Percentiles rank a stretch among this genome's conserved stretches.
Conservation (phyloP, 108 stramenopile species). For the Discostella pseudostelligera region DNA sequence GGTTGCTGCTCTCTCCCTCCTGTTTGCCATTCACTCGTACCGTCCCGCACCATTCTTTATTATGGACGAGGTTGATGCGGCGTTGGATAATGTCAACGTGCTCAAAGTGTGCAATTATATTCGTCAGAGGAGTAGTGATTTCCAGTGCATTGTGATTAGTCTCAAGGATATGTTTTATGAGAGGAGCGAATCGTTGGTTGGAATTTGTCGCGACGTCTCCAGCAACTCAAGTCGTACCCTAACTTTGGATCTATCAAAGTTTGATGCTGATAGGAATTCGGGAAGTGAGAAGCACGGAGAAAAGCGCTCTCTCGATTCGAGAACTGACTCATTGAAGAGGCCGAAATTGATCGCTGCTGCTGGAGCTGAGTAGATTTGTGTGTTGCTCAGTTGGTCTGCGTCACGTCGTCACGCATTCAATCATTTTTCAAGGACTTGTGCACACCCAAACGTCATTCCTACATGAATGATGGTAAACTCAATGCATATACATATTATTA, state of each 20-base stretch:
- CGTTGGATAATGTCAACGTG: constrained; percentile 94
- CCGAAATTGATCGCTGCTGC: not conserved
- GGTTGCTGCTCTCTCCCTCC: constrained; percentile 95
- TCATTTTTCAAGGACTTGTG: too few species aligned
- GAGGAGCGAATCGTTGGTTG: constrained; percentile 85
- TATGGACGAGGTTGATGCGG: constrained; percentile 97
- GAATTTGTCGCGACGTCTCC: constrained; percentile 89
- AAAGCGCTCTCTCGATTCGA: constrained; percentile 2
- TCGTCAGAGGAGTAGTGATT: constrained; percentile 82
- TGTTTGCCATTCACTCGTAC: constrained; percentile 98
- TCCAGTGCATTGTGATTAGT: constrained; percentile 99
- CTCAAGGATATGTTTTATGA: constrained; percentile 98
- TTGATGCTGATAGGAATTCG: constrained; percentile 40
- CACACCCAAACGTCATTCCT: too few species aligned
- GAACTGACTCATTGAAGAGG: not conserved
- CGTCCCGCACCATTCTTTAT: constrained; percentile 96
- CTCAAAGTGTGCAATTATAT: constrained; percentile 99
- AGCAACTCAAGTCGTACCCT: constrained; percentile 78
- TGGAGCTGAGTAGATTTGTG: too few species aligned
- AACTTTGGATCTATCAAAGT: constrained; percentile 82
- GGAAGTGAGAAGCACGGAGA: not conserved
- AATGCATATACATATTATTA: too few species aligned
- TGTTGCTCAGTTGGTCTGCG: too few species aligned
- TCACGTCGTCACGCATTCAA: too few species aligned
- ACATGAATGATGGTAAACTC: too few species aligned